Conservation (phyloP, 805 yeast genomes). For the Pichia cephalocereana region DNA sequence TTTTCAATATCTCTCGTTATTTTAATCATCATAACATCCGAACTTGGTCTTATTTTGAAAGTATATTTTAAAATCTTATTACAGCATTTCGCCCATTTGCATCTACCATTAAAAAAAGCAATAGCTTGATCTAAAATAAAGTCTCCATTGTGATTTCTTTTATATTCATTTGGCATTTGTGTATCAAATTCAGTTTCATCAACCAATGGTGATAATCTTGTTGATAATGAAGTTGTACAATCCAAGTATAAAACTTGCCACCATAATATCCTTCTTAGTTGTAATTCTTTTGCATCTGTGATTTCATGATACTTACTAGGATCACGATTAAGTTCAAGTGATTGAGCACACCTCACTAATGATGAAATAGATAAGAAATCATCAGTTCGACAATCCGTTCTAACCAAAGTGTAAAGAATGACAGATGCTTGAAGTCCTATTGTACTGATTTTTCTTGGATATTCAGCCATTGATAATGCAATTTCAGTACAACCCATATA, state of each 20-base stretch:
- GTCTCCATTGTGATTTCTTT: constrained; percentile 17
- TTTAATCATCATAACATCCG: constrained; percentile 1
- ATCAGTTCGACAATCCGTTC: constrained; percentile 49
- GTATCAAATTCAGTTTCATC: constrained; percentile 47
- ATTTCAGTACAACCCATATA: constrained; percentile 41
- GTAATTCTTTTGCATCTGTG: constrained; percentile 37
- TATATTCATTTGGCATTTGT: constrained; percentile 39
- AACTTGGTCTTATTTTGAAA: constrained; percentile 4
- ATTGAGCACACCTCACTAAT: constrained; percentile 47
- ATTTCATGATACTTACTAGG: constrained; percentile 42
- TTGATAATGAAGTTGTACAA: constrained; percentile 45
- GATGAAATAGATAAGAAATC: constrained; percentile 44
- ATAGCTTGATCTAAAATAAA: constrained; percentile 34
- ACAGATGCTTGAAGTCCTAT: constrained; percentile 28
- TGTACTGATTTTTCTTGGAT: constrained; percentile 38
- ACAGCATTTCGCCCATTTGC: constrained; percentile 28
- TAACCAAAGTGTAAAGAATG: constrained; percentile 41
- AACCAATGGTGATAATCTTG: constrained; percentile 46
- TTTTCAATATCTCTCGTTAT: constrained; percentile 11
- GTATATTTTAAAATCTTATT: constrained; percentile 14
- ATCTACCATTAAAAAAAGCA: constrained; percentile 44
- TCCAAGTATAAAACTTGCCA: constrained; percentile 58
- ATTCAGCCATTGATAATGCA: constrained; percentile 39
- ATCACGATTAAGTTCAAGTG: constrained; percentile 47
- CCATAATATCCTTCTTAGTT: constrained; percentile 47